phyloP scores from a whole-genome alignment of 352 stramenopile species.

The Globisporangium iwayamae region DNA sequence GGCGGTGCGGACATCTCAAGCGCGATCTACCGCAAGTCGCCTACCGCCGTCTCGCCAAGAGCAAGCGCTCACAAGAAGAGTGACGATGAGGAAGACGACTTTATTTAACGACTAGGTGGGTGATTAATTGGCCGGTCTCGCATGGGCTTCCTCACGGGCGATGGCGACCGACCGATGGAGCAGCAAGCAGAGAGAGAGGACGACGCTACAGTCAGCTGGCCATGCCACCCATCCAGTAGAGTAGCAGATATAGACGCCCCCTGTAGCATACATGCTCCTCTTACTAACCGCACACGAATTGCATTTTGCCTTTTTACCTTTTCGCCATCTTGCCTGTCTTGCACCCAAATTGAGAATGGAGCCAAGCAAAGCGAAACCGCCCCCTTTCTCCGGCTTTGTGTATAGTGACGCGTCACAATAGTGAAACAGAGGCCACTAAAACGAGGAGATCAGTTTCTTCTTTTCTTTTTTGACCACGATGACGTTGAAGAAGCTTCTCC shows the following conservation, averaged over 20 bases:
- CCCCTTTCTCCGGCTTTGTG: not conserved
- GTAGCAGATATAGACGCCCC: slow-evolving; percentile 6
- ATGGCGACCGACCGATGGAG: not conserved
- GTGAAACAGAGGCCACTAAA: not conserved
- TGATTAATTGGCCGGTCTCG: not conserved
- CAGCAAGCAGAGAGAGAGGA: not conserved
- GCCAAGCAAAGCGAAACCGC: not conserved
- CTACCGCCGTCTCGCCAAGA: slow-evolving; percentile 25
- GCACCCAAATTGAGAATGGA: no score
- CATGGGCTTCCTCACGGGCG: not conserved
- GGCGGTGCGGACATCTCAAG: slow-evolving; percentile 29
- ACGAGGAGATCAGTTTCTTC: not conserved
- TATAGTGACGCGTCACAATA: not conserved
- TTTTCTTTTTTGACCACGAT: no score
- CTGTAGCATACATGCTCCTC: not conserved
- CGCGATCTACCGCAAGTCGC: slow-evolving; percentile 38
- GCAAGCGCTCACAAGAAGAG: slow-evolving; percentile 24
- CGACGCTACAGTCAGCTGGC: not conserved
- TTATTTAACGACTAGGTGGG: slow-evolving; percentile 47
- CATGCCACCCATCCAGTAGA: not conserved
- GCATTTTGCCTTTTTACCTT: not conserved
- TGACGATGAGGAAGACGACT: slow-evolving; percentile 60
- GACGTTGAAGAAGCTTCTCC: not conserved
- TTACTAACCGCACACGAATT: not conserved
- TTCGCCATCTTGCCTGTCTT: no score